Base-by-base conservation (phyloP, 192 early-diverging fungal genomes). In the Mortierella antarctica region DNA sequence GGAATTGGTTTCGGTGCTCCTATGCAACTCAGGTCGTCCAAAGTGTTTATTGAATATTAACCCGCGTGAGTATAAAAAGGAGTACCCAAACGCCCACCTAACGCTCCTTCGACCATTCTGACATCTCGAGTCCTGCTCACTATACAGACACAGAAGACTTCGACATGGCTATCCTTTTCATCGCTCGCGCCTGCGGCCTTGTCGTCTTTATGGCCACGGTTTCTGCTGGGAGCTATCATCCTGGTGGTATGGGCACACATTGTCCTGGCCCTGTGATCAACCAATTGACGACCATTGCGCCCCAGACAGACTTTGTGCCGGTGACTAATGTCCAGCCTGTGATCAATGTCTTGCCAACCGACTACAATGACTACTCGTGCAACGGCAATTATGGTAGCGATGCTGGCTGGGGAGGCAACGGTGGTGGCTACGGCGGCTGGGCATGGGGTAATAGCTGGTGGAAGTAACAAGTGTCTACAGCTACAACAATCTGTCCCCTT, bases 261-360 rank as follows among this genome's bases (percentile, higher is more conserved):
- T 51, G 21, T 15, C 31, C 18, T 23, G 23, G 7, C 10, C 4
- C 46, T 48, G 52, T 56, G 7, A 17, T 74, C 9, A 55, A 12
- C 44, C 48, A 64, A 12, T 39, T 61, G 31, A 69, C 74, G 15
- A 69, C 61, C 17, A 72, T 80, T 15, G 65, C 59, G 9, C 77
- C 77, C 15, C 40, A 72, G 60, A 80, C 77, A 0, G 60, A 80
- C 15, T 44, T 80, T 15, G 23, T 80, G 23, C 65, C 77, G 0
- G 46, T 80, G 31, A 80, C 64, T 6, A 80, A 70, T 15, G 55
- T 80, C 31, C 64, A 57, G 50, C 77, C 77, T 15, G 46, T 80
- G 2, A 65, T 80, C 53, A 71, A 80, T 42, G 17, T 80, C 18
- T 40, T 72, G 11, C 70, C 77, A 2, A 61, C 67, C 9, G 65